These are phyloP conservation scores for Bretschneidera sinensis DNA, from an alignment of 345 rosid species.

Conservation along the genomic window DNA sequence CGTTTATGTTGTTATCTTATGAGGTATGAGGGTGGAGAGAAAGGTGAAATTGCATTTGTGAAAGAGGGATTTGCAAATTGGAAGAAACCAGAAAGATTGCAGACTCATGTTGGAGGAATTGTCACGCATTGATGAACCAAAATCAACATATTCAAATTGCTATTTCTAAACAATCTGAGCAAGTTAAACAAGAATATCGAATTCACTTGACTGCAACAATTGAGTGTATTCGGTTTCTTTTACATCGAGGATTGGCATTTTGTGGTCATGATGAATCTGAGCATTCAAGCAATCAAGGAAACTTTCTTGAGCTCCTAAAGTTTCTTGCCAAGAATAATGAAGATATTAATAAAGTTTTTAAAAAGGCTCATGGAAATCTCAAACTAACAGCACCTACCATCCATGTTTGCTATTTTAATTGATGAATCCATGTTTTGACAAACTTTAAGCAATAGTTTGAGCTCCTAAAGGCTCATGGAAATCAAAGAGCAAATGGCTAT, in stretches of 20 bases:
- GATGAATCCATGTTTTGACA: conserved; percentile 4
- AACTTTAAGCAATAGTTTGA: too few relatives aligned
- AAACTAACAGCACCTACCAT: background rate
- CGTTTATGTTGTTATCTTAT: background rate
- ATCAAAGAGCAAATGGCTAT: conserved; percentile 9
- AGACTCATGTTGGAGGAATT: background rate
- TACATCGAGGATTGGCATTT: conserved; percentile 8
- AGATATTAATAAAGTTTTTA: background rate
- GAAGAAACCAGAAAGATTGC: background rate
- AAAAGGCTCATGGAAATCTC: conserved; percentile 3
- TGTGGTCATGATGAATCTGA: conserved; percentile 10
- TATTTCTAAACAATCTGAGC: background rate
- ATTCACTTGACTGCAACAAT: background rate
- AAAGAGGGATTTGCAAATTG: background rate
- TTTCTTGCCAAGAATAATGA: conserved; percentile 3
- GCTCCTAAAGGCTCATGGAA: too few relatives aligned
- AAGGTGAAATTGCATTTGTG: background rate
- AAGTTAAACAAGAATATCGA: background rate
- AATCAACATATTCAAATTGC: background rate
- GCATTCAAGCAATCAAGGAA: conserved; percentile 1
- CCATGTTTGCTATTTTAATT: conserved; percentile 8
- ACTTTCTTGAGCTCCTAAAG: conserved; percentile 9
- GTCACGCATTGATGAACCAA: conserved; percentile 2
- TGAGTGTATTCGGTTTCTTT: background rate
- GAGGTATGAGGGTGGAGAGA: background rate